Evolutionary conservation across 805 yeast genomes (phyloP).

Genomic region (Saccharomycopsis sp.): DNA sequence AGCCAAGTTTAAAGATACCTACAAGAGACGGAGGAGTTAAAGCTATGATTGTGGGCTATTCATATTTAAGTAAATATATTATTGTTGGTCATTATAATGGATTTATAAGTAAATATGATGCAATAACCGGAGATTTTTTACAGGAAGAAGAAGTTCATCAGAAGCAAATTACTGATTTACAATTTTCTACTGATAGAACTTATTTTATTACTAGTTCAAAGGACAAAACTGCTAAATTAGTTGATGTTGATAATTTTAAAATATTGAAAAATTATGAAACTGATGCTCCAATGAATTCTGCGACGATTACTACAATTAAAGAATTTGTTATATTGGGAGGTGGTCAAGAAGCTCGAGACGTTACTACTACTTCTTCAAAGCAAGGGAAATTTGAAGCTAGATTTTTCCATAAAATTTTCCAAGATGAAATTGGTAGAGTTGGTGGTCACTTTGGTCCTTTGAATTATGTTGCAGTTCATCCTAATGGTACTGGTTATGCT

Average conservation of each 20-base stretch:
- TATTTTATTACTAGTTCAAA: conserved; percentile 91
- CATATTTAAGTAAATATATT: conserved; percentile 64
- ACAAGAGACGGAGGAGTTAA: conserved; percentile 56
- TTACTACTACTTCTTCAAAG: conserved; percentile 88
- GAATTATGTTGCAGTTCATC: conserved; percentile 88
- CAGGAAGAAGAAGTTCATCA: conserved; percentile 63
- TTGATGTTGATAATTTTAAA: conserved; percentile 71
- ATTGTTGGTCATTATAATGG: conserved; percentile 90
- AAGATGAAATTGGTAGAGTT: conserved; percentile 94
- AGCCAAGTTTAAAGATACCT: conserved; percentile 53
- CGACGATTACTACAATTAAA: conserved; percentile 88
- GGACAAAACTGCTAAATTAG: conserved; percentile 75
- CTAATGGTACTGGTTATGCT: conserved; percentile 88
- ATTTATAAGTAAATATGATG: conserved; percentile 69
- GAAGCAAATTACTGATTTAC: conserved; percentile 77
- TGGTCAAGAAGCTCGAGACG: conserved; percentile 98
- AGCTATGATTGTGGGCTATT: conserved; percentile 82
- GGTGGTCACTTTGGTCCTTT: conserved; percentile 99
- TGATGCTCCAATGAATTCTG: conserved; percentile 93
- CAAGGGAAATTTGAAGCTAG: conserved; percentile 97
- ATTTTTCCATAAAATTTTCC: conserved; percentile 89
- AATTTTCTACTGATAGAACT: conserved; percentile 77
- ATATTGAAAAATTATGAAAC: conserved; percentile 69
- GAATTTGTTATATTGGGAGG: conserved; percentile 94
- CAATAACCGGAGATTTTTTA: conserved; percentile 64